phyloP scores from a whole-genome alignment of 2,329 filamentous ascomycete genomes.

The Trichoderma gracile region DNA sequence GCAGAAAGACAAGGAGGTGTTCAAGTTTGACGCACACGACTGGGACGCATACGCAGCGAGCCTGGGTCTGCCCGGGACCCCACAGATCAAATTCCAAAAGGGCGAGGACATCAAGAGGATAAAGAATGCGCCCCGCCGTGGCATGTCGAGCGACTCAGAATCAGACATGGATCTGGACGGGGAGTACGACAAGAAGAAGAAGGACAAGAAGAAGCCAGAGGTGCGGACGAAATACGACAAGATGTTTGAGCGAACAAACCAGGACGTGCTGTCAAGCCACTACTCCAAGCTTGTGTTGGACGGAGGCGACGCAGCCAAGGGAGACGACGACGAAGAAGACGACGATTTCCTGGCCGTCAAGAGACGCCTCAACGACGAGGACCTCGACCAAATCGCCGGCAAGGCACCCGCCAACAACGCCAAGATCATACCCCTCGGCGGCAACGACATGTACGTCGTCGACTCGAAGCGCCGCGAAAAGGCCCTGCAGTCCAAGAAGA shows the following conservation, averaged over 20 bases:
- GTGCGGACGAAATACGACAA: constrained; percentile 94
- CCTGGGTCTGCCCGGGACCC: constrained; percentile 84
- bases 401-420: constrained; percentile 46
- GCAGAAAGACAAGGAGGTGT: constrained; percentile 89
- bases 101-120: constrained; percentile 81
- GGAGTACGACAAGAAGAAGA: constrained; percentile 40
- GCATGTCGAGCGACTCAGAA: constrained; percentile 63
- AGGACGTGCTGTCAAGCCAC: constrained; percentile 91
- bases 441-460: constrained; percentile 74
- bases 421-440: constrained; percentile 68
- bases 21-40: constrained; percentile 79
- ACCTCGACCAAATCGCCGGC: constrained; percentile 54
- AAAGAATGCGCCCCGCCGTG: constrained; percentile 79
- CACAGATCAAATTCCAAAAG: constrained; percentile 90
- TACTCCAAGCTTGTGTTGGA: constrained; percentile 80
- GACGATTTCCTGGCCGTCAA: constrained; percentile 89
- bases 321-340: constrained; percentile 57
- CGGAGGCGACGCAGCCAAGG: constrained; percentile 44
- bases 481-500: constrained; percentile 92
- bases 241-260: constrained; percentile 97
- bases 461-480: constrained; percentile 96
- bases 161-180: constrained; percentile 55
- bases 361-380: constrained; percentile 74
- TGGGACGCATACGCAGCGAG: constrained; percentile 84
- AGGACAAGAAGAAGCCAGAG: constrained; percentile 64